Evolutionary conservation across 768 basidiomycete species (phyloP).

Genomic region (Lepiota brunneoincarnata): DNA sequence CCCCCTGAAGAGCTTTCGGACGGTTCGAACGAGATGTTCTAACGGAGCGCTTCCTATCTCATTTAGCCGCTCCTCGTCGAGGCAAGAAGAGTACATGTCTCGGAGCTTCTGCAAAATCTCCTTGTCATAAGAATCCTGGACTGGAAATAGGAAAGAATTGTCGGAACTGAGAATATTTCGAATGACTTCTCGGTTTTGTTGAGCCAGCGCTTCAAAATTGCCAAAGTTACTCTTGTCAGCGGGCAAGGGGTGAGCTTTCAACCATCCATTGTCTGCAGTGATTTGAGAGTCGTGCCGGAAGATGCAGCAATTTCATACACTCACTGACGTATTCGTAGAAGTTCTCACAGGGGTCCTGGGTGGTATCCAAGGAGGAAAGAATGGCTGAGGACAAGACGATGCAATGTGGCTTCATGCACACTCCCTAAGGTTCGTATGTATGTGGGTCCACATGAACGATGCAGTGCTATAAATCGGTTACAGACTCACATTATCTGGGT

Average conservation of each 20-base stretch:
- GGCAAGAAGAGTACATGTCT: constrained; percentile 76
- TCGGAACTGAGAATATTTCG: constrained; percentile 58
- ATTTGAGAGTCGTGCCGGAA: background rate
- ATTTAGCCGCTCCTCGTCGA: constrained; percentile 76
- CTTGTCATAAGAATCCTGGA: constrained; percentile 42
- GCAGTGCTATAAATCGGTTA: background rate
- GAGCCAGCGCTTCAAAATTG: constrained; percentile 67
- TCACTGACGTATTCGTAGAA: constrained; percentile 91
- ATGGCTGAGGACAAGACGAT: constrained; percentile 82
- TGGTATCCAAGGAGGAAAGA: constrained; percentile 73
- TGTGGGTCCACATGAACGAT: background rate
- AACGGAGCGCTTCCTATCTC: constrained; percentile 72
- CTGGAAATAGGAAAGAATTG: constrained; percentile 29
- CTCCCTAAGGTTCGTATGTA: constrained; percentile 35
- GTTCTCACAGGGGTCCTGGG: constrained; percentile 91
- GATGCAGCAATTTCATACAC: constrained; percentile 27
- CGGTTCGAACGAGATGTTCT: constrained; percentile 56
- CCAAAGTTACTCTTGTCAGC: constrained; percentile 77
- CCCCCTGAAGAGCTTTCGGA: constrained; percentile 60
- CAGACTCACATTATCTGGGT: constrained; percentile 48
- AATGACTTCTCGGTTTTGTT: constrained; percentile 78
- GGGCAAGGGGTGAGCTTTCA: constrained; percentile 77
- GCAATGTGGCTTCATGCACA: constrained; percentile 78
- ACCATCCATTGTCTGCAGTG: constrained; percentile 81
- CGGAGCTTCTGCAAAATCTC: constrained; percentile 63